Conservation (phyloP, 148 eudicot genomes). For the Nepenthes gracilis region DNA sequence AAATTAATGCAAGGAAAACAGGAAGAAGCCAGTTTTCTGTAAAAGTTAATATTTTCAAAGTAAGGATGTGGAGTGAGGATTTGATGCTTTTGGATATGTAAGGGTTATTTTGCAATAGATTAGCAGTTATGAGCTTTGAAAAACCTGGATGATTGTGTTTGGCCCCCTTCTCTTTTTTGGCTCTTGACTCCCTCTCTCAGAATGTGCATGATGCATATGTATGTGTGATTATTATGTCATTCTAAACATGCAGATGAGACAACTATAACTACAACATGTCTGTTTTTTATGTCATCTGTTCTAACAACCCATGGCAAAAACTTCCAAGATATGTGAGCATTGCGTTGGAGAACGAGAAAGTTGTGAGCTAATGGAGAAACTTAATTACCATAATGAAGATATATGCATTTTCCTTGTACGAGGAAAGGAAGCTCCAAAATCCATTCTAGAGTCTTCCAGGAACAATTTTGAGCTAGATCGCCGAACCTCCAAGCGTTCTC, state of each 20-base stretch:
- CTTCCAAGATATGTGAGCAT: constrained; percentile 62
- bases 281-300: constrained; percentile 1
- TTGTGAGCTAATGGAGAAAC: constrained; percentile 69
- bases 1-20: no score
- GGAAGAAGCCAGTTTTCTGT: no score
- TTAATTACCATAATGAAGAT: constrained; percentile 81
- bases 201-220: no score
- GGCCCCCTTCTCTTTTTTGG: no score
- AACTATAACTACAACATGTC: neutral
- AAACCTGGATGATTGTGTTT: no score
- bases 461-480: constrained; percentile 68
- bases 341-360: constrained; percentile 98
- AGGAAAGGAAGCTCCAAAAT: constrained; percentile 91
- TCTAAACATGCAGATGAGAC: neutral
- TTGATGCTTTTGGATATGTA: no score
- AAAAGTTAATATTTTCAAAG: no score
- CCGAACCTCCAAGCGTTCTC: constrained; percentile 89
- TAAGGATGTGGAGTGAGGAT: no score
- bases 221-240: no score
- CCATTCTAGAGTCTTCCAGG: constrained; percentile 69
- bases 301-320: neutral
- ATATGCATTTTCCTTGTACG: constrained; percentile 72
- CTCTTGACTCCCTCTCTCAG: no score
- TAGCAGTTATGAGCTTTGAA: no score
- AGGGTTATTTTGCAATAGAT: no score